Evolutionary conservation across 1,284 basidiomycete species (phyloP).

Genomic region (Gymnopus androsaceus): DNA sequence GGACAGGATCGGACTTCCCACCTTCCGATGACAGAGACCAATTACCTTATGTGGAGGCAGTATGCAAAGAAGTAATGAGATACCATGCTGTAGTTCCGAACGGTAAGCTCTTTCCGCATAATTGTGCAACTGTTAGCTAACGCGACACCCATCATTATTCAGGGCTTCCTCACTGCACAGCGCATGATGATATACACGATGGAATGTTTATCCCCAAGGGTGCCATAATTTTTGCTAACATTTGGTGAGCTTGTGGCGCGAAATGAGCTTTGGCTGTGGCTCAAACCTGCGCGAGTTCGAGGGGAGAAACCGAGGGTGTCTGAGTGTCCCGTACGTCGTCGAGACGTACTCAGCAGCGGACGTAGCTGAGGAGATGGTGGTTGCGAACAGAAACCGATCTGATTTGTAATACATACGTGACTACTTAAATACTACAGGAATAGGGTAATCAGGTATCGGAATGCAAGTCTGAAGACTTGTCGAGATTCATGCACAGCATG

Average conservation of each 20-base stretch:
- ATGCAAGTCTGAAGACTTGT: too few species aligned
- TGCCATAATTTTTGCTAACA: constrained; percentile 24
- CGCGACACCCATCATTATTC: background rate
- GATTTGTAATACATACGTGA: too few species aligned
- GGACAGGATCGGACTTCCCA: constrained; percentile 40
- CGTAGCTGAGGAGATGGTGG: too few species aligned
- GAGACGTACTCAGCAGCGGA: too few species aligned
- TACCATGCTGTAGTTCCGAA: constrained; percentile 34
- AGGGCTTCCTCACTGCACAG: constrained; percentile 25
- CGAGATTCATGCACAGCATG: too few species aligned
- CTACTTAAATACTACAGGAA: too few species aligned
- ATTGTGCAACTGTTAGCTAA: background rate
- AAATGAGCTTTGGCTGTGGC: too few species aligned
- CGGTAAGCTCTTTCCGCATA: constrained; percentile 17
- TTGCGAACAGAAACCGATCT: too few species aligned
- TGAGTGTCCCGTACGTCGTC: too few species aligned
- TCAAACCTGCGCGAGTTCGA: too few species aligned
- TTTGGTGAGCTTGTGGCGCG: constrained; percentile 22
- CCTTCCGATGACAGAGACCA: constrained; percentile 38
- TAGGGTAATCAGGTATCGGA: too few species aligned
- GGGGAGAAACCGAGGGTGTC: too few species aligned
- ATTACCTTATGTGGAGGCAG: constrained; percentile 42
- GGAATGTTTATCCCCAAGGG: constrained; percentile 28
- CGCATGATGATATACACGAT: constrained; percentile 24
- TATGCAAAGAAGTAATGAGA: constrained; percentile 45